Evolutionary conservation across 73 alveolate species (phyloP), one percentile per base, ranked within the genome.

Genomic region (Uronychia binucleata): DNA sequence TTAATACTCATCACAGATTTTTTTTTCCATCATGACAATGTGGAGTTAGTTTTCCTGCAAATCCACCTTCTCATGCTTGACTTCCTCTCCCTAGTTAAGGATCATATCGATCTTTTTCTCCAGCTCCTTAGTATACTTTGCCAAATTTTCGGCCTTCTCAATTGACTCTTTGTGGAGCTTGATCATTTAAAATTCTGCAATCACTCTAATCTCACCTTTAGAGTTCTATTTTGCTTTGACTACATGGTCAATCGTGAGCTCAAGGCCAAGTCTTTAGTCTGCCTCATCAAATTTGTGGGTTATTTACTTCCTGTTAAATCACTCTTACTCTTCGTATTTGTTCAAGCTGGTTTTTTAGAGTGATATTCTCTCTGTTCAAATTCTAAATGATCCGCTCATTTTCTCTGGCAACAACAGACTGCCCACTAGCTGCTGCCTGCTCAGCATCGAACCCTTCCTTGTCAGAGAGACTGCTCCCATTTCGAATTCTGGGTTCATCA

Each of bases 41-140:
- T n/a, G n/a, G n/a, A n/a, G n/a, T n/a, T n/a, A n/a, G n/a, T n/a
- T n/a, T n/a, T n/a, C n/a, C 33, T 86, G 58, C 79, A 57, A 28
- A 13, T 33, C 30, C 29, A 0, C 26, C 67, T 59, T 74, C 57
- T 57, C 84, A 32, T 33, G 30, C 57, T 74, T 86, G 1, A 33
- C 31, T 80, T 81, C 86, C 26, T 86, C 93, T 8, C 82, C 30
- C 30, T 59, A 25, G 26, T 14, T 35, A 58, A 30, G 34, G 32
- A 30, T 78, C 31, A 30, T 75, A 32, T 80, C 93, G 32, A 81
- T 35, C 34, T 59, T 58, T 34, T 31, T 86, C n/a, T 81, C 89
- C 1, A 86, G 80, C n/a, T 86, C 93, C 31, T 57, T 33, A 33
- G 80, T 82, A 0, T 33, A n/a, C 46, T 67, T 80, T 29, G 30